These are phyloP conservation scores for Oryza punctata DNA, from an alignment of 176 grass and related monocot genomes.

Conservation along the genomic window DNA sequence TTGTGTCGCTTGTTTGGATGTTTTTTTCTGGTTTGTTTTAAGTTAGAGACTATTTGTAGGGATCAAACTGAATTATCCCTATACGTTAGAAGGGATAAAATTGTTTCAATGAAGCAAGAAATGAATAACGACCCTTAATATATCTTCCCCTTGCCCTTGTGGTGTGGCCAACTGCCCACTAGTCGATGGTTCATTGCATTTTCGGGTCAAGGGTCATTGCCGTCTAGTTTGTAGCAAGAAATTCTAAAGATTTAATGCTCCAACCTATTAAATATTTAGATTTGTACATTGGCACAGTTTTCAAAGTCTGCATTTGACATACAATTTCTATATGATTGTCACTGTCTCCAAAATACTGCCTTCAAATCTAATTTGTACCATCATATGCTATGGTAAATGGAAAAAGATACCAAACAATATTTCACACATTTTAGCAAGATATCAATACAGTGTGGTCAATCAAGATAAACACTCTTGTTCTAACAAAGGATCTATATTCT, in stretches of 20 bases:
- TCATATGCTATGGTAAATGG: not conserved
- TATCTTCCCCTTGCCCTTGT: not conserved
- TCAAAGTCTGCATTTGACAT: not conserved
- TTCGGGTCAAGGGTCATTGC: not conserved
- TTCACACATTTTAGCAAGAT: not conserved
- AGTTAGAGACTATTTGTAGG: not conserved
- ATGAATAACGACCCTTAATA: not conserved
- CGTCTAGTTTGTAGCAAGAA: not conserved
- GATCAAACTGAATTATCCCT: not conserved
- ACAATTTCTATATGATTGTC: conserved; percentile 2
- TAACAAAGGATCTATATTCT: not conserved
- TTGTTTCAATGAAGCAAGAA: not conserved
- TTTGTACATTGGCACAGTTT: not conserved
- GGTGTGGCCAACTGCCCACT: too few species aligned
- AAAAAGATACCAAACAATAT: not conserved
- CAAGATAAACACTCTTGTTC: not conserved
- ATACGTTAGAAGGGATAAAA: not conserved
- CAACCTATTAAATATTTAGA: not conserved
- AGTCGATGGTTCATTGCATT: too few species aligned
- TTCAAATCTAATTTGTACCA: not conserved
- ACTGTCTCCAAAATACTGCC: not conserved
- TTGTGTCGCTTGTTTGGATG: not conserved
- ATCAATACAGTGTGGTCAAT: not conserved
- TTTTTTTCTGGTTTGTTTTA: not conserved
- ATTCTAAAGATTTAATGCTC: not conserved